A percentile compares a stretch with the other conserved stretches of the same genome.
These are phyloP conservation scores for Ceratobasidium sp. DNA, from an alignment of 1,284 basidiomycete genomes.

Conservation along the genomic window DNA sequence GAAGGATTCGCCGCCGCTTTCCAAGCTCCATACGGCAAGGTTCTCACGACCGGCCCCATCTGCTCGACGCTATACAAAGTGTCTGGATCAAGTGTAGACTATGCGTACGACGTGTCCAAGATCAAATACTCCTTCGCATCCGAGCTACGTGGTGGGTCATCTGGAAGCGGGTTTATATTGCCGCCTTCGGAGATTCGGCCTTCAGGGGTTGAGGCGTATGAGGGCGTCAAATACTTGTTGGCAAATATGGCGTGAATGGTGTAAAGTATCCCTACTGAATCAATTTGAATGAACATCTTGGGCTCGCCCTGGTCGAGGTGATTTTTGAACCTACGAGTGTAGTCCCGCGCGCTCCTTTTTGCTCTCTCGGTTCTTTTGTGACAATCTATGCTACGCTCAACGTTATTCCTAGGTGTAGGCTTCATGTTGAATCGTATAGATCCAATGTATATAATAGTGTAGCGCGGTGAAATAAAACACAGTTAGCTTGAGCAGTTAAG, in stretches of 20 bases:
- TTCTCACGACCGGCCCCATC: conserved; percentile 29
- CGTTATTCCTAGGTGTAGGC: too few relatives aligned
- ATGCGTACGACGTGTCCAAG: conserved; percentile 40
- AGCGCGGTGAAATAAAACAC: too few relatives aligned
- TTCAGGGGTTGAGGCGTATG: conserved; percentile 43
- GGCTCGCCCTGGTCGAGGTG: too few relatives aligned
- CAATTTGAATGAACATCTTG: too few relatives aligned
- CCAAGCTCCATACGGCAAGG: conserved; percentile 38
- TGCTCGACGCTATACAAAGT: conserved; percentile 36
- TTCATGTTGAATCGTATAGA: too few relatives aligned
- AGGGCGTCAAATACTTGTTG: conserved; percentile 43
- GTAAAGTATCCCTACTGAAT: too few relatives aligned
- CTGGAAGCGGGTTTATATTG: conserved; percentile 38
- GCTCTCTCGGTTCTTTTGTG: too few relatives aligned
- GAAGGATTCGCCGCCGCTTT: conserved; percentile 42
- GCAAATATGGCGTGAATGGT: conserved; percentile 38
- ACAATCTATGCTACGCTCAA: too few relatives aligned
- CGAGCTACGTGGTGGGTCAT: conserved; percentile 36
- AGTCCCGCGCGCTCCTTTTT: too few relatives aligned
- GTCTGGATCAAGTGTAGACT: conserved; percentile 37
- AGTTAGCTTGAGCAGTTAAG: too few relatives aligned
- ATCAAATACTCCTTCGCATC: conserved; percentile 46
- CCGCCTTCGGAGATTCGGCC: conserved; percentile 43
- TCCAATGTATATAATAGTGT: too few relatives aligned
- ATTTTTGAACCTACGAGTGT: too few relatives aligned